Conservation (phyloP, 1,284 basidiomycete genomes). For the Waitea zeae region DNA sequence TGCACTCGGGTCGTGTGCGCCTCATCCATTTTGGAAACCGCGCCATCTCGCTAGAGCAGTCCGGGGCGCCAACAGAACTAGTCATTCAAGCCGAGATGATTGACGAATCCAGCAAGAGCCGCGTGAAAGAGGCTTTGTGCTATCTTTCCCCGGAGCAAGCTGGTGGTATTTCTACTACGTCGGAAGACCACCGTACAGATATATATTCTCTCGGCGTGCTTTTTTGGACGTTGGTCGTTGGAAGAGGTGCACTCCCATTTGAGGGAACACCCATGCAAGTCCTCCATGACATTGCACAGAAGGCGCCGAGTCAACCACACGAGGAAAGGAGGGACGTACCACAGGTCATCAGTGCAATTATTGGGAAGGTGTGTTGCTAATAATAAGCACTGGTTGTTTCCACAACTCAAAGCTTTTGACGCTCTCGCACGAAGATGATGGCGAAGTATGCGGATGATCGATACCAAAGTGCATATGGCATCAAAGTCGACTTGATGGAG, state of each 20-base stretch:
- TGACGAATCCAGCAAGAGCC: constrained; percentile 43
- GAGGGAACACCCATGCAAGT: constrained; percentile 53
- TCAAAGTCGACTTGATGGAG: constrained; percentile 45
- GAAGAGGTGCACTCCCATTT: constrained; percentile 50
- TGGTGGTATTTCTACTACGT: constrained; percentile 47
- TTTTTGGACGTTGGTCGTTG: constrained; percentile 54
- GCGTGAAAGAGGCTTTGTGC: constrained; percentile 55
- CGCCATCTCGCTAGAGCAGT: constrained; percentile 50
- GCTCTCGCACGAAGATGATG: constrained; percentile 25
- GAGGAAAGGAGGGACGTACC: constrained; percentile 58
- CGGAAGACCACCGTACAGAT: constrained; percentile 54
- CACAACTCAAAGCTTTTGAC: constrained; percentile 2
- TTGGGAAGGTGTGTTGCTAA: constrained; percentile 35
- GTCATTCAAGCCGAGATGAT: constrained; percentile 35
- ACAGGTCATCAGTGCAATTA: constrained; percentile 47
- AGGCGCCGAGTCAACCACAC: constrained; percentile 52
- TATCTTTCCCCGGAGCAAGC: constrained; percentile 62
- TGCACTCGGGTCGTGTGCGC: constrained; percentile 46
- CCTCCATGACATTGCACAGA: constrained; percentile 50
- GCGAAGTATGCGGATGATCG: constrained; percentile 44
- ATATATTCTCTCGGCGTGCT: constrained; percentile 52
- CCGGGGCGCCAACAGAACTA: constrained; percentile 48
- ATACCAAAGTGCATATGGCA: constrained; percentile 52
- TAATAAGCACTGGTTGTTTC: no score
- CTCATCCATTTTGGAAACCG: constrained; percentile 63